Conservation (phyloP, 768 basidiomycete species). For the Tricholoma terreum region DNA sequence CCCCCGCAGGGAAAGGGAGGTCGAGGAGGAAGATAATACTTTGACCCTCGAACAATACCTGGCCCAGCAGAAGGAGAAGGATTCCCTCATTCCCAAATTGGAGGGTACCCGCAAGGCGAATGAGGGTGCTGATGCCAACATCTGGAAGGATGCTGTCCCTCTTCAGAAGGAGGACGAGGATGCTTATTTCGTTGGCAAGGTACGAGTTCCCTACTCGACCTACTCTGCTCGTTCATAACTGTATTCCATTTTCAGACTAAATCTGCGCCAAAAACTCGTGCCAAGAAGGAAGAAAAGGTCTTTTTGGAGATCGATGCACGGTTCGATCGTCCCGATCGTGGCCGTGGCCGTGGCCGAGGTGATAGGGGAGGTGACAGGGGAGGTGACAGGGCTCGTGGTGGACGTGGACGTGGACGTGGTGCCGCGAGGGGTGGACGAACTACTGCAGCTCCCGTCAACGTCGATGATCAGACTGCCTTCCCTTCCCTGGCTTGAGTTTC, state of each 20-base stretch:
- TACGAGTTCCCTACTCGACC: conserved; percentile 28
- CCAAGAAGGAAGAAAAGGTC: conserved; percentile 89
- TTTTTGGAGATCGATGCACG: conserved; percentile 89
- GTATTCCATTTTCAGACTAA: conserved; percentile 47
- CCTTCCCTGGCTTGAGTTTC: conserved; percentile 68
- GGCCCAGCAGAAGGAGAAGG: conserved; percentile 72
- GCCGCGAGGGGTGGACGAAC: conserved; percentile 44
- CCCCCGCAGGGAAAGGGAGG: conserved; percentile 53
- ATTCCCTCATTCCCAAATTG: conserved; percentile 67
- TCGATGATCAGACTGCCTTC: conserved; percentile 85
- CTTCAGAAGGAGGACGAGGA: conserved; percentile 72
- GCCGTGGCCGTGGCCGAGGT: conserved; percentile 50
- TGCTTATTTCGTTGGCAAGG: conserved; percentile 90
- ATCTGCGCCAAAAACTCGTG: conserved; percentile 56
- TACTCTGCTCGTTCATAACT: conserved; percentile 6
- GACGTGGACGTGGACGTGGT: conserved; percentile 34
- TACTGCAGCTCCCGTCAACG: conserved; percentile 49
- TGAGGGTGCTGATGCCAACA: conserved; percentile 66
- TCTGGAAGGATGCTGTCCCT: conserved; percentile 71
- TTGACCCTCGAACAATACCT: conserved; percentile 93
- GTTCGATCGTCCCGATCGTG: conserved; percentile 79
- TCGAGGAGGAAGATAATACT: conserved; percentile 89
- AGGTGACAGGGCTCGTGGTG: conserved; percentile 31
- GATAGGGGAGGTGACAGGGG: conserved; percentile 41
- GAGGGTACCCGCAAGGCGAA: conserved; percentile 76